A percentile compares a stretch with the other conserved stretches of the same genome.
These are phyloP conservation scores for Cryptosporidium sp. DNA, from an alignment of 169 alveolate species.

Conservation along the genomic window DNA sequence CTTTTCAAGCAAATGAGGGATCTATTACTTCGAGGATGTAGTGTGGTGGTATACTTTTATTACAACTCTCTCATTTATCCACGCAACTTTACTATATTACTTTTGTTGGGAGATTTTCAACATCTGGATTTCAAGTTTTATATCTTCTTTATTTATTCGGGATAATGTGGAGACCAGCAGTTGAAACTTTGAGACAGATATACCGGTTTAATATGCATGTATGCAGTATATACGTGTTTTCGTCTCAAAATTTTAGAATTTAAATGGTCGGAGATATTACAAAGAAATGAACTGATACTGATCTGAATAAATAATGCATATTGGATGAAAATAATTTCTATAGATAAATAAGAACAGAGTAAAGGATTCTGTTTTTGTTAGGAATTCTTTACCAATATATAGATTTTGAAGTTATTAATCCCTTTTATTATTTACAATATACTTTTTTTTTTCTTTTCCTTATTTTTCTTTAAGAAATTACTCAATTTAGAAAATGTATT, in stretches of 20 bases:
- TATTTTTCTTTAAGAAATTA: not conserved
- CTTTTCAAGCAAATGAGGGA: no score
- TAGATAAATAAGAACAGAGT: not conserved
- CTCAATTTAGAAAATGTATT: not conserved
- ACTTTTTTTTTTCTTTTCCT: not conserved
- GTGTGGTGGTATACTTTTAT: not conserved
- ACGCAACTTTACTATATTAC: not conserved
- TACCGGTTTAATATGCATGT: no score
- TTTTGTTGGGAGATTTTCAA: not conserved
- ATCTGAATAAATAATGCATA: not conserved
- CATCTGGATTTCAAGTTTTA: not conserved
- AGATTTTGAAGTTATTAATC: conserved; percentile 2
- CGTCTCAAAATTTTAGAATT: no score
- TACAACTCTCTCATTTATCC: not conserved
- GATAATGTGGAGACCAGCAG: not conserved
- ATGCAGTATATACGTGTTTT: no score
- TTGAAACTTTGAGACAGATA: no score
- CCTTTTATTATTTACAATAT: not conserved
- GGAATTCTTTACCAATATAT: conserved; percentile 1
- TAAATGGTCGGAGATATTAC: no score
- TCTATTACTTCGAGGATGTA: no score
- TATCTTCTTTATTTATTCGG: not conserved
- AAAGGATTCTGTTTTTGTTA: not conserved
- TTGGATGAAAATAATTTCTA: not conserved
- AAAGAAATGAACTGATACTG: not conserved